Evolutionary conservation across 1,284 basidiomycete genomes (phyloP).

Genomic region (Ustilago hordei): DNA sequence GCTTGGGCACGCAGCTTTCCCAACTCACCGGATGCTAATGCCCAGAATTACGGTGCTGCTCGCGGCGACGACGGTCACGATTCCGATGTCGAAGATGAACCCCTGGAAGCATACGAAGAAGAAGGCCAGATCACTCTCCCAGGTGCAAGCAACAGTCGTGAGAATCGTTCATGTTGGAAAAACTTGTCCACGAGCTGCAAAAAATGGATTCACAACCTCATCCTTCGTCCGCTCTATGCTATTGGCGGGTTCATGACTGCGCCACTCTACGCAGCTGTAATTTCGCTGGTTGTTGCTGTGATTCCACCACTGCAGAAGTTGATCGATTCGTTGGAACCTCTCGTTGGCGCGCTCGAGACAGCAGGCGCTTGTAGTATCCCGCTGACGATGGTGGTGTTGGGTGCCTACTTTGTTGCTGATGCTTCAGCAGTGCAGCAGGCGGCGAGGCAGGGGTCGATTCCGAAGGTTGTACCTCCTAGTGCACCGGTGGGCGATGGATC

Average conservation of each 20-base stretch:
- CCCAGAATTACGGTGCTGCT: conserved; percentile 15
- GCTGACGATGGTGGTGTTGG: conserved; percentile 88
- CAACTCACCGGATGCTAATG: conserved; percentile 55
- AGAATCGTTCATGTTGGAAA: conserved; percentile 46
- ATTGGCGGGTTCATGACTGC: conserved; percentile 87
- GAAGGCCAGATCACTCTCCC: conserved; percentile 45
- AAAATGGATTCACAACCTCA: conserved; percentile 23
- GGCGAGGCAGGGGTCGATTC: conserved; percentile 11
- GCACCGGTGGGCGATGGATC: conserved; percentile 45
- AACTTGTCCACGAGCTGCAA: conserved; percentile 7
- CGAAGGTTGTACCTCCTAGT: conserved; percentile 36
- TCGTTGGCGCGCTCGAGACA: conserved; percentile 71
- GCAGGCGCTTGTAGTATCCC: conserved; percentile 75
- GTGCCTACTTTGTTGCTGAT: conserved; percentile 80
- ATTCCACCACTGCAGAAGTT: conserved; percentile 75
- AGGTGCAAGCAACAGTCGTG: conserved; percentile 37
- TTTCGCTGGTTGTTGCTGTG: conserved; percentile 84
- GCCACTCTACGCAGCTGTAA: conserved; percentile 74
- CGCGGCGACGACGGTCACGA: conserved; percentile 36
- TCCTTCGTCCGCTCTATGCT: conserved; percentile 66
- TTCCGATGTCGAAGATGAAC: conserved; percentile 52
- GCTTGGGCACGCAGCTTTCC: conserved; percentile 59
- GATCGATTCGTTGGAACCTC: conserved; percentile 67
- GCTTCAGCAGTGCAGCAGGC: conserved; percentile 34
- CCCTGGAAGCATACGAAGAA: conserved; percentile 45